phyloP scores from a whole-genome alignment of 805 yeast genomes.

The Debaryomyces castellii region DNA sequence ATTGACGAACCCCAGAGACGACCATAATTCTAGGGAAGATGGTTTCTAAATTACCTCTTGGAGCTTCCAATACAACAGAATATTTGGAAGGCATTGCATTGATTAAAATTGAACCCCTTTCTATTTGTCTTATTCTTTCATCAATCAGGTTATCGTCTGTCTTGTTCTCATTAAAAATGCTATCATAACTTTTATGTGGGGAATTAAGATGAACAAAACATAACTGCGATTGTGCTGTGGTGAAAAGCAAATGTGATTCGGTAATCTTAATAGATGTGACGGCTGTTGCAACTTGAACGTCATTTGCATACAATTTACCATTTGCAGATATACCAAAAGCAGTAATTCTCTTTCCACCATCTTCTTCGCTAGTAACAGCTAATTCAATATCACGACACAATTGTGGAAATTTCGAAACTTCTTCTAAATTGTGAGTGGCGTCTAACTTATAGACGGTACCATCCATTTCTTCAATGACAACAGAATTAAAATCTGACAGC shows the following conservation, averaged over 20 bases:
- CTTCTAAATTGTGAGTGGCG: slow-evolving; percentile 25
- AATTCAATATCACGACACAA: slow-evolving; percentile 61
- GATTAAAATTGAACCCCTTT: slow-evolving; percentile 86
- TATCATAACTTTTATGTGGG: slow-evolving; percentile 29
- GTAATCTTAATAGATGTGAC: slow-evolving; percentile 81
- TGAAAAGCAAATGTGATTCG: slow-evolving; percentile 70
- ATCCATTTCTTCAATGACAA: slow-evolving; percentile 62
- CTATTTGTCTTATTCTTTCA: slow-evolving; percentile 86
- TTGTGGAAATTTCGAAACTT: slow-evolving; percentile 60
- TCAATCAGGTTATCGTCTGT: slow-evolving; percentile 40
- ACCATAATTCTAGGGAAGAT: slow-evolving; percentile 93
- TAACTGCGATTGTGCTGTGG: slow-evolving; percentile 83
- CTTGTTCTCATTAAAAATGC: slow-evolving; percentile 28
- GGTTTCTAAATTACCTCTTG: slow-evolving; percentile 94
- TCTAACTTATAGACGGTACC: slow-evolving; percentile 52
- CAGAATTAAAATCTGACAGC: slow-evolving; percentile 48
- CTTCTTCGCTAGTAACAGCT: slow-evolving; percentile 23
- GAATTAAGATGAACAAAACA: slow-evolving; percentile 73
- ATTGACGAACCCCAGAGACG: slow-evolving; percentile 72
- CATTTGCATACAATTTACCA: slow-evolving; percentile 73
- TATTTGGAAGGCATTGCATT: slow-evolving; percentile 79
- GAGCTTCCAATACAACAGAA: slow-evolving; percentile 86
- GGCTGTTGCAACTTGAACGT: slow-evolving; percentile 59
- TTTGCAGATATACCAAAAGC: slow-evolving; percentile 74
- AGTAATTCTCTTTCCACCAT: slow-evolving; percentile 11